Evolutionary conservation across 2,329 filamentous ascomycete genomes (phyloP).

Genomic region (Fusarium bulbicola): DNA sequence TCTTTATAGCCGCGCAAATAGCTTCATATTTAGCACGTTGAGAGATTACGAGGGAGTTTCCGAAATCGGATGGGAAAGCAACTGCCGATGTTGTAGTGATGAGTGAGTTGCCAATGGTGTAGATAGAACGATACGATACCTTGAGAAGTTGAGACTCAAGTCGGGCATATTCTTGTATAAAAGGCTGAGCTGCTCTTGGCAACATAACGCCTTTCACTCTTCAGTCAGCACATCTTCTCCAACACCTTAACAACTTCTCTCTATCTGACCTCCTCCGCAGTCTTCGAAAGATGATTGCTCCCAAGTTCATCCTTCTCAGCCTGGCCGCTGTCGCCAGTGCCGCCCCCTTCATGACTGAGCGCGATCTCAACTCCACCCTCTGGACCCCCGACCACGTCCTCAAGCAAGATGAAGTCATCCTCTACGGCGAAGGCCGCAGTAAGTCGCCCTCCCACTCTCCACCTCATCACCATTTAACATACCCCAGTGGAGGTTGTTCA

Average conservation of each 20-base stretch:
- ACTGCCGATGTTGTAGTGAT: not conserved
- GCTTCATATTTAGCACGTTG: not conserved
- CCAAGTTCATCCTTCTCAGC: not conserved
- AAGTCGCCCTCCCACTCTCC: not conserved
- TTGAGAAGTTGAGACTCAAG: no score
- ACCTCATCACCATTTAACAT: rapidly evolving
- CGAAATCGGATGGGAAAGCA: not conserved
- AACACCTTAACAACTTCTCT: rapidly evolving
- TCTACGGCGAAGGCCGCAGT: conserved; percentile 22
- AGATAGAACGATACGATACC: no score
- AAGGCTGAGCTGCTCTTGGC: not conserved
- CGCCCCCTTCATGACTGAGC: conserved; percentile 6
- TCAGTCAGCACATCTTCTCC: no score
- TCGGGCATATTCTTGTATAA: no score
- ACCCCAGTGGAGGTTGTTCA: conserved; percentile 14
- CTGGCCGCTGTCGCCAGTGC: conserved; percentile 8
- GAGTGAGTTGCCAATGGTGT: no score
- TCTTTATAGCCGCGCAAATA: not conserved
- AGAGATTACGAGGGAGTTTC: no score
- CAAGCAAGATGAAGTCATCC: conserved; percentile 24
- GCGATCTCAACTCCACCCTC: conserved; percentile 20
- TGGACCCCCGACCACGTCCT: conserved; percentile 29
- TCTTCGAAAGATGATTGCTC: not conserved
- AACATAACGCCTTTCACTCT: no score
- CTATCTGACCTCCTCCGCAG: rapidly evolving